Evolutionary conservation across 2,329 filamentous ascomycete species (phyloP).

Genomic region (Alternaria hordeiaustralica): DNA sequence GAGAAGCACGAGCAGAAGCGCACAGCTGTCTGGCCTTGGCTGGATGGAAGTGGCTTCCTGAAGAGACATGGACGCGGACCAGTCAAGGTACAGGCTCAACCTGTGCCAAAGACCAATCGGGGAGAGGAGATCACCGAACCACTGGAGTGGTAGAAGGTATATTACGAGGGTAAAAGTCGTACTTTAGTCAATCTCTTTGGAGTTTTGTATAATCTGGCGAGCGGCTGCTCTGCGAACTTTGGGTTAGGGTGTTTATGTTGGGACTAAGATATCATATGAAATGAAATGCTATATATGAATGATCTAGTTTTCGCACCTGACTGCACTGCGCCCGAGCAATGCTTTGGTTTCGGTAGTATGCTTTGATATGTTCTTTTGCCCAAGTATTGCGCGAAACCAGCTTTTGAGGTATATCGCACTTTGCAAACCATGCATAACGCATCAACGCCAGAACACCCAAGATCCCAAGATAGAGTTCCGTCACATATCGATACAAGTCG

Average conservation of each 20-base stretch:
- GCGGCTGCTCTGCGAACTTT: constrained; percentile 5
- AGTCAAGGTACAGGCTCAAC: constrained; percentile 68
- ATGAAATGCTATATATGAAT: background rate
- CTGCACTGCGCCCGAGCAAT: background rate
- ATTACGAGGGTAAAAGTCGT: background rate
- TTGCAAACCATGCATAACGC: constrained; percentile 2
- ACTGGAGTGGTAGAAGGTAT: constrained; percentile 74
- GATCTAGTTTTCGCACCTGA: background rate
- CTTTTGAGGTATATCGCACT: constrained; percentile 7
- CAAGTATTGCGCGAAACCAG: background rate
- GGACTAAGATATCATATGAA: constrained; percentile 1
- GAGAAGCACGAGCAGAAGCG: constrained; percentile 79
- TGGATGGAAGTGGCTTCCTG: constrained; percentile 86
- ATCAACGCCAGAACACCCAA: constrained; percentile 19
- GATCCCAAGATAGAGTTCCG: background rate
- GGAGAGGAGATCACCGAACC: constrained; percentile 85
- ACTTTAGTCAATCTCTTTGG: background rate
- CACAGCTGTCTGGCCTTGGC: constrained; percentile 82
- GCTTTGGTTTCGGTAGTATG: background rate
- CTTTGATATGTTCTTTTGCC: background rate
- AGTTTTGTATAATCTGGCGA: background rate
- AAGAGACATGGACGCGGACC: constrained; percentile 62
- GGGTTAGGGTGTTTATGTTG: background rate
- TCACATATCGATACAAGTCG: constrained; percentile 8
- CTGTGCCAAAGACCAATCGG: constrained; percentile 86